Evolutionary conservation across 208 protist genomes (phyloP), one percentile per base, ranked within the genome.

Genomic region (Endotrypanum monterogeii): DNA sequence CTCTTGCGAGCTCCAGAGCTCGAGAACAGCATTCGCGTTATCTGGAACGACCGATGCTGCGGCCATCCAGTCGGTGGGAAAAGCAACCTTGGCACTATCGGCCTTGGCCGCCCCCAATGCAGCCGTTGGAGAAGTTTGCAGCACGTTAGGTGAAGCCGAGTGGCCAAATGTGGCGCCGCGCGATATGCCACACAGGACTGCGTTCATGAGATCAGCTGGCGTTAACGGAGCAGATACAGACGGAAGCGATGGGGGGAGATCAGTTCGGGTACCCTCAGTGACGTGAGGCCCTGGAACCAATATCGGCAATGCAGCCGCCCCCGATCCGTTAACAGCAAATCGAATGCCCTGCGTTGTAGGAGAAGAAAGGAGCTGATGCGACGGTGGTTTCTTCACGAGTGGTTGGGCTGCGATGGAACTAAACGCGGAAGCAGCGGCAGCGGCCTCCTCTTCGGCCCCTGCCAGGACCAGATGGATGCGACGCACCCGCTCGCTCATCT

Each of bases 401-500:
- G 58, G n/a, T 35, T 30, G 48, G 46, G 48, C n/a, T 32, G 18
- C 12, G 67, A 32, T 48, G 9, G 61, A 32, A 39, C 46, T 28
- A 51, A 23, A 46, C 30, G 48, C 30, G 5, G 48, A 46, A 70
- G 65, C 48, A 56, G 65, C 23, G 9, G 48, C 62, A 16, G 58
- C 16, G 7, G 25, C 25, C 44, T 56, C 48, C 56, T 67, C 30
- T 12, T 52, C 23, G 2, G 30, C 54, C 41, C 84, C 78, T 25
- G 67, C 32, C 44, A 94, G 76, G 20, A 90, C 57, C 9, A 68
- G 65, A 60, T 89, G 80, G 30, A 94, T 88, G 62, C 79, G 74
- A 44, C 77, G 74, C 39, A 94, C 80, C 18, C 89, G 89, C 50
- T 83, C 82, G n/a, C 68, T 66, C 86, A 91, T 90, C 67, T 80